Evolutionary conservation across 2,329 filamentous ascomycete genomes (phyloP).

Genomic region (Acephala macrosclerotiorum): DNA sequence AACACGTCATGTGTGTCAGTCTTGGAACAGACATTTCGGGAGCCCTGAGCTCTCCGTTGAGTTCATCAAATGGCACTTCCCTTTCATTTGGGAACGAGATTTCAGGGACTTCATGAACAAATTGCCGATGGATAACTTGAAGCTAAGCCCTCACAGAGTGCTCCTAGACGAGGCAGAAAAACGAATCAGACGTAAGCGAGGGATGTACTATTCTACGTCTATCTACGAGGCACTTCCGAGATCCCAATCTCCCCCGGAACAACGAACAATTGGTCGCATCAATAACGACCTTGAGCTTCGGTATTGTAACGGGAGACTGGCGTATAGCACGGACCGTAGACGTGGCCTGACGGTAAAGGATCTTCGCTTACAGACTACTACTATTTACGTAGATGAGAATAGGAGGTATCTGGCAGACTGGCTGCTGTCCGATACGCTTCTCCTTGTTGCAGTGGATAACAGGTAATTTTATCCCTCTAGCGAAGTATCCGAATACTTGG

Average conservation of each 20-base stretch:
- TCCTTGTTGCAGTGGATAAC: background rate
- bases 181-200: conserved; percentile 16
- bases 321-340: conserved; percentile 24
- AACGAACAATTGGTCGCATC: no score
- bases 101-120: background rate
- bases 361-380: background rate
- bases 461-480: background rate
- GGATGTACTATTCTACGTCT: conserved; percentile 20
- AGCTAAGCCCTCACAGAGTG: conserved; percentile 17
- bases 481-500: no score
- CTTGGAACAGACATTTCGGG: conserved; percentile 35
- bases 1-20: conserved; percentile 33
- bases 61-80: conserved; percentile 33
- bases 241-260: no score
- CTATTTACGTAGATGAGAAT: background rate
- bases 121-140: background rate
- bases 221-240: background rate
- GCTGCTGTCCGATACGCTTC: background rate
- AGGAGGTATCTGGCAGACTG: background rate
- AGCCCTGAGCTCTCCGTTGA: conserved; percentile 26
- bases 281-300: conserved; percentile 3
- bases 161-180: conserved; percentile 10
- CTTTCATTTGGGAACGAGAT: background rate
- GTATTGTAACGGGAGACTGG: conserved; percentile 37
- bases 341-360: background rate